phyloP scores from a whole-genome alignment of 192 early-diverging fungal species.

The Coemansia sp. region DNA sequence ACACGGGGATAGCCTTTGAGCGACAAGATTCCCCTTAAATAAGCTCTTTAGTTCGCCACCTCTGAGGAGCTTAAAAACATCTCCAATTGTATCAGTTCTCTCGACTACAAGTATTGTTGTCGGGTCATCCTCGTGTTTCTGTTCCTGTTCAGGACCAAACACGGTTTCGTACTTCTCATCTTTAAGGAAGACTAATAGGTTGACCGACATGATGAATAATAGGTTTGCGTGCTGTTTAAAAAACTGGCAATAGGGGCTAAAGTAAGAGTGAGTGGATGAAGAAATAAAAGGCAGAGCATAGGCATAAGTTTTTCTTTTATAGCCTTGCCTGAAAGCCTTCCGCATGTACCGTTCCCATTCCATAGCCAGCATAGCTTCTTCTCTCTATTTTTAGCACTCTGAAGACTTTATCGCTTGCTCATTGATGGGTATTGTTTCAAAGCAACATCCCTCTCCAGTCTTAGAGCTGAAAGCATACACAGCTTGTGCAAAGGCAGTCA shows the following conservation, averaged over 20 bases:
- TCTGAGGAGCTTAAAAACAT: neutral
- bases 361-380: neutral
- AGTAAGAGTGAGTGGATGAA: neutral
- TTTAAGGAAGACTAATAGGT: neutral
- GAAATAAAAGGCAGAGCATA: neutral
- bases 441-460: neutral
- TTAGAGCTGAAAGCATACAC: no score
- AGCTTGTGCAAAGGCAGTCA: no score
- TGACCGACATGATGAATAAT: neutral
- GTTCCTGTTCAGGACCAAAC: neutral
- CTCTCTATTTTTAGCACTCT: no score
- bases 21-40: neutral
- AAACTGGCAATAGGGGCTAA: neutral
- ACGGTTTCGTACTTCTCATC: neutral
- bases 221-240: neutral
- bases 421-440: neutral
- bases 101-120: neutral
- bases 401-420: no score
- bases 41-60: neutral
- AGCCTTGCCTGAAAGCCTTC: neutral
- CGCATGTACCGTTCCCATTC: neutral
- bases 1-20: neutral
- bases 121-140: neutral
- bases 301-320: neutral
- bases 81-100: neutral